phyloP scores from a whole-genome alignment of 2,329 filamentous ascomycete species.

The Epichloe brachyelytri region DNA sequence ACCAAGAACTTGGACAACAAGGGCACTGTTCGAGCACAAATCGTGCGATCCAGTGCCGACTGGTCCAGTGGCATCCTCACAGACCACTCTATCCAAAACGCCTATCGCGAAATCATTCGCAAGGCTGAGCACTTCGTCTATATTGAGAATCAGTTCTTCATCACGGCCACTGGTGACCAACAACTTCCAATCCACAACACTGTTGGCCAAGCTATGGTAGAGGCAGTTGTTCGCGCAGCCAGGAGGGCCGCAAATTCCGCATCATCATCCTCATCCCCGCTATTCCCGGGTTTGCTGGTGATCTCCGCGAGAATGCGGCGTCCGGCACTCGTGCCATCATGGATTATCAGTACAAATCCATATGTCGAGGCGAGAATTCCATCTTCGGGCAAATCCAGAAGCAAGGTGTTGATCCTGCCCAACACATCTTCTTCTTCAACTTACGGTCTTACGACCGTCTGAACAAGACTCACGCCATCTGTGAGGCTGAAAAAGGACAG shows the following conservation, averaged over 20 bases:
- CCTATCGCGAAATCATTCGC: conserved; percentile 72
- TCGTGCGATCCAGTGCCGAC: conserved; percentile 82
- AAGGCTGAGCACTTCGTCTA: conserved; percentile 89
- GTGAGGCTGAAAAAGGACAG: conserved; percentile 67
- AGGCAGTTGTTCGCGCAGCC: conserved; percentile 69
- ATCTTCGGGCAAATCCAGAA: conserved; percentile 68
- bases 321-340: conserved; percentile 87
- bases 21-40: conserved; percentile 67
- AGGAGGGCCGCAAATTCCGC: conserved; percentile 75
- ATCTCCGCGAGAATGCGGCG: conserved; percentile 71
- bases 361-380: conserved; percentile 80
- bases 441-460: conserved; percentile 84
- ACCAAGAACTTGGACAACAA: conserved; percentile 50
- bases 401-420: conserved; percentile 59
- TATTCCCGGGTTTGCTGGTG: conserved; percentile 87
- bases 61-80: conserved; percentile 86
- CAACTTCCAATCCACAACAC: conserved; percentile 78
- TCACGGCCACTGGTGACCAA: conserved; percentile 81
- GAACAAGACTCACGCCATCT: conserved; percentile 64
- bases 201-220: conserved; percentile 79
- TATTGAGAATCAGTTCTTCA: conserved; percentile 99
- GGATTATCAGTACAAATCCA: conserved; percentile 97
- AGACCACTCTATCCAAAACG: conserved; percentile 79
- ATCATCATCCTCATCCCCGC: conserved; percentile 85
- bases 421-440: conserved; percentile 92